Conservation (phyloP, 2,329 filamentous ascomycete species). For the Apiospora phragmitis region DNA sequence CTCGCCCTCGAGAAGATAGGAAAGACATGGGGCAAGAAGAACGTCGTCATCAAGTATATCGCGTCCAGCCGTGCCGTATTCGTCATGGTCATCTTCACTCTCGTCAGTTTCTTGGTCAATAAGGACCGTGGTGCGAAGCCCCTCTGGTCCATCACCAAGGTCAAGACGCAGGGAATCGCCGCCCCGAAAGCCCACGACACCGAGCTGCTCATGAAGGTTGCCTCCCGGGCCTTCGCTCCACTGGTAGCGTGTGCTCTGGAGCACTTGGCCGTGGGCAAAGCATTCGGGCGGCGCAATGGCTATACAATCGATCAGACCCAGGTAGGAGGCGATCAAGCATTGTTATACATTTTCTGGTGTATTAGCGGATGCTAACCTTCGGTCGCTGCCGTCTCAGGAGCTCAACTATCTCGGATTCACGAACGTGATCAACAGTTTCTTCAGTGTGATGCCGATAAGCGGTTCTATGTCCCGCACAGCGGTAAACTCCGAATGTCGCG, state of each 20-base stretch:
- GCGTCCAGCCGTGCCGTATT: conserved; percentile 62
- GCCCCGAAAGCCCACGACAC: conserved; percentile 48
- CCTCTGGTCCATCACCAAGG: conserved; percentile 60
- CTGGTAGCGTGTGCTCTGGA: conserved; percentile 63
- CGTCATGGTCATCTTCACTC: conserved; percentile 60
- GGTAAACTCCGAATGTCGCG: conserved; percentile 65
- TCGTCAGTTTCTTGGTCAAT: conserved; percentile 65
- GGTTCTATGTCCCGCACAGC: conserved; percentile 69
- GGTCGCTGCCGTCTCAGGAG: conserved; percentile 45
- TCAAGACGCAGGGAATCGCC: conserved; percentile 55
- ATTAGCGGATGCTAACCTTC: background rate
- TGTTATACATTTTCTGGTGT: no score
- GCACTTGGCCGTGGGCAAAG: conserved; percentile 64
- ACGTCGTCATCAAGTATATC: conserved; percentile 58
- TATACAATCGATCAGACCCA: conserved; percentile 61
- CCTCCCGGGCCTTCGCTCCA: conserved; percentile 56
- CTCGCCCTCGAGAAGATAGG: conserved; percentile 58
- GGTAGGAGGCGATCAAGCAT: background rate
- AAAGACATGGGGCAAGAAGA: conserved; percentile 58
- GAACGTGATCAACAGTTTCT: conserved; percentile 66
- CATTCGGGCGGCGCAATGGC: conserved; percentile 61
- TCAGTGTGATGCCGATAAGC: conserved; percentile 63
- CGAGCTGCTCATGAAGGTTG: conserved; percentile 52
- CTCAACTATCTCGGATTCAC: conserved; percentile 62
- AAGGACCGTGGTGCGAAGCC: conserved; percentile 46